phyloP scores from a whole-genome alignment of 352 stramenopile genomes.

The Plasmopara muralis region DNA sequence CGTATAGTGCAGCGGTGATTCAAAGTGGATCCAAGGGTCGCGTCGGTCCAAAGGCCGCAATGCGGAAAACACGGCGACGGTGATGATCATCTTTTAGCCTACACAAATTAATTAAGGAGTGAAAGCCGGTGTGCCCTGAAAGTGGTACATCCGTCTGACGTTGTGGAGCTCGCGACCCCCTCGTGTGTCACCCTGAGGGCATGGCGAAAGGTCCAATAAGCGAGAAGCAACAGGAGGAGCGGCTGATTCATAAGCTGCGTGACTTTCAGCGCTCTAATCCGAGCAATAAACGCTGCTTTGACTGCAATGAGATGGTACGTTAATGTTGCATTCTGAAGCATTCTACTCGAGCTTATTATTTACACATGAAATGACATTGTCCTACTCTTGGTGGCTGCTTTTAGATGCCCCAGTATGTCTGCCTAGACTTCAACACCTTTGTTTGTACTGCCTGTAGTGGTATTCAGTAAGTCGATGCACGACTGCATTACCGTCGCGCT shows the following conservation, averaged over 20 bases:
- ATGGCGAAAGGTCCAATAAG: slow-evolving; percentile 35
- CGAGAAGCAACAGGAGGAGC: slow-evolving; percentile 79
- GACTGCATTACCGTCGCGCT: background rate
- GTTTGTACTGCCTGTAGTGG: slow-evolving; percentile 91
- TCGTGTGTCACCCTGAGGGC: background rate
- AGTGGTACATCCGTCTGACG: slow-evolving; percentile 4
- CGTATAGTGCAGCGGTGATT: background rate
- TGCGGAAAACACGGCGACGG: background rate
- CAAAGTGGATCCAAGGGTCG: slow-evolving; percentile 2
- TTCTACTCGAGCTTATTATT: background rate
- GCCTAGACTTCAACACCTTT: slow-evolving; percentile 91
- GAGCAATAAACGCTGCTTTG: slow-evolving; percentile 80
- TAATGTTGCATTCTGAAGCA: background rate
- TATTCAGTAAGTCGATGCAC: slow-evolving; percentile 75
- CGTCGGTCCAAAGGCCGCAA: too few species aligned
- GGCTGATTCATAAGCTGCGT: slow-evolving; percentile 76
- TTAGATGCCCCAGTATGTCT: slow-evolving; percentile 89
- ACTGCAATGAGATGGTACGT: slow-evolving; percentile 86
- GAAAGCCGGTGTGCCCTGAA: background rate
- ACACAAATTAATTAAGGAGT: too few species aligned
- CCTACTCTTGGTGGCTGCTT: slow-evolving; percentile 1
- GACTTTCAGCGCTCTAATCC: slow-evolving; percentile 75
- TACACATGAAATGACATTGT: slow-evolving; percentile 4
- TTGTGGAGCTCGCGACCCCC: slow-evolving; percentile 14
- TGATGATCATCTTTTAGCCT: background rate